Evolutionary conservation across 2,329 filamentous ascomycete species (phyloP).

Genomic region (Fusarium subtropicale): DNA sequence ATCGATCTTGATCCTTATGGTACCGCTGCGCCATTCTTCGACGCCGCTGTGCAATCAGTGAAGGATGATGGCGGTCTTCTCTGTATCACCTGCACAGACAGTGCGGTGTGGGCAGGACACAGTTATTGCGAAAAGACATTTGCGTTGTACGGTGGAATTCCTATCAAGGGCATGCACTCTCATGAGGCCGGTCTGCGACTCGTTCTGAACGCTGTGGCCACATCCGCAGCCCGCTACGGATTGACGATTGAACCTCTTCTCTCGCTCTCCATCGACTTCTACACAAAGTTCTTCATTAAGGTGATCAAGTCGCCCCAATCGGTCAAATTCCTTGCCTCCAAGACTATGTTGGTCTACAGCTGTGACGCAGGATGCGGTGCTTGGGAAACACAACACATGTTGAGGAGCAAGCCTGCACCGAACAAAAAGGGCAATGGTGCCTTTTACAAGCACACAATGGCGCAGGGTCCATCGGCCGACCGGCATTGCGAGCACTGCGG

Average conservation of each 20-base stretch:
- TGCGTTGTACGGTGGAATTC: conserved; percentile 90
- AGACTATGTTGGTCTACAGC: conserved; percentile 92
- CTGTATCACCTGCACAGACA: conserved; percentile 96
- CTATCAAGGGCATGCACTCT: conserved; percentile 84
- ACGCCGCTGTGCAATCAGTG: conserved; percentile 87
- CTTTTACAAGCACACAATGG: conserved; percentile 83
- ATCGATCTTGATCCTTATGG: conserved; percentile 98
- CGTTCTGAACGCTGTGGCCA: conserved; percentile 84
- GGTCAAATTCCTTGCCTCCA: conserved; percentile 90
- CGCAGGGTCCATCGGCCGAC: conserved; percentile 75
- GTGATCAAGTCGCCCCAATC: conserved; percentile 82
- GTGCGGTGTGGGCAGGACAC: conserved; percentile 92
- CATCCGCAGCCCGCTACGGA: conserved; percentile 85
- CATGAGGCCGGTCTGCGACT: conserved; percentile 92
- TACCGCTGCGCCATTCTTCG: conserved; percentile 90
- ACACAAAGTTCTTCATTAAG: conserved; percentile 87
- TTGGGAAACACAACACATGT: conserved; percentile 85
- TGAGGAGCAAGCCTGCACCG: conserved; percentile 72
- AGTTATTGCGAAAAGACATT: conserved; percentile 96
- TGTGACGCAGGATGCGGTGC: conserved; percentile 93
- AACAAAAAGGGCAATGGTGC: conserved; percentile 77
- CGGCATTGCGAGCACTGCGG: conserved; percentile 84
- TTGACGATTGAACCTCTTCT: conserved; percentile 90
- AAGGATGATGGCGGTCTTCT: conserved; percentile 87
- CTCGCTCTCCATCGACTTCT: conserved; percentile 96